These are phyloP conservation scores for Hyphodiscus sp. DNA, from an alignment of 2,329 filamentous ascomycete species.

Conservation along the genomic window DNA sequence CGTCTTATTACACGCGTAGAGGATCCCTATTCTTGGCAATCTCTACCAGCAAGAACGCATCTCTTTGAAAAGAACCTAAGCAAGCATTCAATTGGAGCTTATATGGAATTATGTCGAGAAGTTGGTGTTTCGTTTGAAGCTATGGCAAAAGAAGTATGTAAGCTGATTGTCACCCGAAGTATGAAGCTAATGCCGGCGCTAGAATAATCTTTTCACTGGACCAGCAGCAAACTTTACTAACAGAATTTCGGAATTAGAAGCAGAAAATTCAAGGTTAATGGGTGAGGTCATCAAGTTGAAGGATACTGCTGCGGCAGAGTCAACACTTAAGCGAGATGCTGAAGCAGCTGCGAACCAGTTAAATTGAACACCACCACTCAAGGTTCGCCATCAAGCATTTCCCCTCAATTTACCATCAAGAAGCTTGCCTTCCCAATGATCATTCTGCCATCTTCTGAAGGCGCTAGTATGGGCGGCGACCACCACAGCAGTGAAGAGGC, in stretches of 20 bases:
- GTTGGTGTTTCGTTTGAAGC: slow-evolving; percentile 35
- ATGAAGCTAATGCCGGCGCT: slow-evolving; percentile 10
- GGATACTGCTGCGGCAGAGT: slow-evolving; percentile 9
- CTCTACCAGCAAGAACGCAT: not conserved
- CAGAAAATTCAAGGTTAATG: slow-evolving; percentile 11
- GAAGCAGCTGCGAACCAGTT: slow-evolving; percentile 30
- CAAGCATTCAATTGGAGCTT: not conserved
- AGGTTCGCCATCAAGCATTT: too few species aligned
- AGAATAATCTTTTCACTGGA: slow-evolving; percentile 11
- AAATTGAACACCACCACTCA: too few species aligned
- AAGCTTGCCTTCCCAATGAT: too few species aligned
- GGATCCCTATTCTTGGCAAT: not conserved
- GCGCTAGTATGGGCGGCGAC: too few species aligned
- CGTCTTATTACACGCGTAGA: not conserved
- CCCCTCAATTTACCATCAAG: too few species aligned
- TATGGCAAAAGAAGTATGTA: slow-evolving; percentile 9
- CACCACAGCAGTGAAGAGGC: too few species aligned
- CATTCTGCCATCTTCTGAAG: too few species aligned
- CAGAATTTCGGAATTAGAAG: slow-evolving; percentile 14
- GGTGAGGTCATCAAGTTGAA: slow-evolving; percentile 7
- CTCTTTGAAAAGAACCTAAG: not conserved
- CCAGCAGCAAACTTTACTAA: slow-evolving; percentile 11
- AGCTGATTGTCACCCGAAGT: not conserved
- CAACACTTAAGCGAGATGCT: too few species aligned
- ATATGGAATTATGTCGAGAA: slow-evolving; percentile 9